A percentile compares a stretch with the other conserved stretches of the same genome.
These are phyloP conservation scores for Leishmania tarentolae DNA, from an alignment of 208 protist genomes.

Conservation along the genomic window DNA sequence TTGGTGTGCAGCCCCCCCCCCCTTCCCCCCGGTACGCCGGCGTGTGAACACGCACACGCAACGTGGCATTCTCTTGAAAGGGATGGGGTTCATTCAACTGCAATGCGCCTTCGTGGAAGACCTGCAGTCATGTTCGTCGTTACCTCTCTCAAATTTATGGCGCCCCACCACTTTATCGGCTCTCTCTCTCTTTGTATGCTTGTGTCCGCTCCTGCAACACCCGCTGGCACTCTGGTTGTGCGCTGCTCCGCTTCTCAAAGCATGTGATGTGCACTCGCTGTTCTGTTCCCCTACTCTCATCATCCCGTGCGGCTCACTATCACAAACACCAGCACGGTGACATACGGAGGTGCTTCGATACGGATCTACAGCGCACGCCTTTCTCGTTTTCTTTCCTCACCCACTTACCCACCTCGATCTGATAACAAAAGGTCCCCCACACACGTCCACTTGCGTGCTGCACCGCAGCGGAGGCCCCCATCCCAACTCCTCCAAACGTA, in stretches of 20 bases:
- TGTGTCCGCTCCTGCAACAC: not conserved
- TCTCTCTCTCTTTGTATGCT: not conserved
- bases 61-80: not conserved
- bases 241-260: not conserved
- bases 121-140: not conserved
- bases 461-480: not conserved
- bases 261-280: not conserved
- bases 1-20: not conserved
- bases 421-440: not conserved
- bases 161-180: not conserved
- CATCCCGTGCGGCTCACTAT: not conserved
- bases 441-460: not conserved
- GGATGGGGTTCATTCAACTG: not conserved
- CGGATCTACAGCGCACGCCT: not conserved
- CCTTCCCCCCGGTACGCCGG: not conserved
- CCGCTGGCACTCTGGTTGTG: not conserved
- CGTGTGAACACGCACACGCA: not conserved
- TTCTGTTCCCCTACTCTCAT: not conserved
- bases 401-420: not conserved
- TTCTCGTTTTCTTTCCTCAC: not conserved
- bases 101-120: not conserved
- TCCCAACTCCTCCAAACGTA: not conserved
- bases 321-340: too few species aligned
- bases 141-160: not conserved
- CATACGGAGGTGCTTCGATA: not conserved